Base-by-base conservation (phyloP, 2,329 filamentous ascomycete genomes). In the Diaporthe citrichinensis region DNA sequence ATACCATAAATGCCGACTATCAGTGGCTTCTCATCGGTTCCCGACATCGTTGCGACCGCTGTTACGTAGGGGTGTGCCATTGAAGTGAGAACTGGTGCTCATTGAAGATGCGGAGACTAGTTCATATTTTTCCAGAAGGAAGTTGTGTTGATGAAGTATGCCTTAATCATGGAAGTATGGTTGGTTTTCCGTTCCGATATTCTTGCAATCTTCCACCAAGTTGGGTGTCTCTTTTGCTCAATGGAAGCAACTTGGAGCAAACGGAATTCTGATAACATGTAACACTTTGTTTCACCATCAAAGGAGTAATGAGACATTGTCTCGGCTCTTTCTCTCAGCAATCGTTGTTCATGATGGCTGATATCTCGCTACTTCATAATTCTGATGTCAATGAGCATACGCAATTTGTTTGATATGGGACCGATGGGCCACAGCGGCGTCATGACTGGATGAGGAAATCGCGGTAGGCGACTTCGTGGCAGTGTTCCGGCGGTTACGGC, bases 1-100 rank as follows among this genome's bases (percentile, higher is more conserved):
- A 92, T 28, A 8, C 90, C 90, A 76, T 91, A 92, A 1, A 92
- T 71, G 3, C 89, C 89, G 41, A 92, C 80, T 25, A 91, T 80
- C 2, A 78, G 78, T 17, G 86, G 81, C 76, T 84, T 86, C 25
- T 53, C 36, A 3, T 39, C 31, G 8, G 14, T 7, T 10, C 4
- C 31, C 34, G 62, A 39, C 62, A 68, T 68, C 8, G 23, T 68
- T 36, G 23, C 34, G 20, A 25, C 4, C 14, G 23, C 44, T 25
- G 8, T 20, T 53, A 15, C 15, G 31, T 25, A 12, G 17, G 14
- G 2, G 17, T 10, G 15, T 4, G 7, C 39, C 36, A 3, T 12
- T 36, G 62, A 34, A 67, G 9, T 4, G 7, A 4, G 7, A n/a
- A 15, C 2, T 25, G 31, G 15, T 7, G n/a, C 20, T 15, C 36